Conservation (phyloP, 257 asterid species). For the Nicotiana undulata region DNA sequence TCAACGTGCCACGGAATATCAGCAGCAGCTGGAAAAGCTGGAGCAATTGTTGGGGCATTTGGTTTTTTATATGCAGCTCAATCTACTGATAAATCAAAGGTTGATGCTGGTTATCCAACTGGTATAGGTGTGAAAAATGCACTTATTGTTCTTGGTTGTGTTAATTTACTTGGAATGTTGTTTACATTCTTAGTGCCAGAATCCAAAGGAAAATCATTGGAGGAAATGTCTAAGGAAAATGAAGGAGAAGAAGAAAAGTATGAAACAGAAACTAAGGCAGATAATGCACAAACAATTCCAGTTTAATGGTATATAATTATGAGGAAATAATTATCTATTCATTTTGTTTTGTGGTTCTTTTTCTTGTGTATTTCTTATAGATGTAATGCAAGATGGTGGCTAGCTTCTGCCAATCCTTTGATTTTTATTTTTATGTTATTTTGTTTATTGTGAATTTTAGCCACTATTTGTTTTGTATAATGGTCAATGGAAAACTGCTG, state of each 20-base stretch:
- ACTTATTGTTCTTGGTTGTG: constrained; percentile 34
- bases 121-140: constrained; percentile 40
- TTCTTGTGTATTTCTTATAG: neutral
- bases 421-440: no score
- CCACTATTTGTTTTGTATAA: no score
- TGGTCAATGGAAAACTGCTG: no score
- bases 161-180: constrained; percentile 31
- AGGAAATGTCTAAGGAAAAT: constrained; percentile 39
- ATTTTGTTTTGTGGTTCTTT: neutral
- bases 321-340: neutral
- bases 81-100: constrained; percentile 25
- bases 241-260: constrained; percentile 14
- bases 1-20: constrained; percentile 60
- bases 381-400: neutral
- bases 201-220: constrained; percentile 37
- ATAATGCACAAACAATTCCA: constrained; percentile 20
- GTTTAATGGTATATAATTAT: constrained; percentile 6
- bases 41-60: constrained; percentile 46
- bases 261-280: constrained; percentile 11
- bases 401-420: no score
- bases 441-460: no score
- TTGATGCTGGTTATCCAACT: constrained; percentile 38
- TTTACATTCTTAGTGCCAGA: constrained; percentile 48
- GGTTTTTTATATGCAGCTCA: constrained; percentile 53
- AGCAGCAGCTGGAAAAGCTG: constrained; percentile 47